A percentile compares a stretch with the other conserved stretches of the same genome.
Conservation (phyloP, 331 rosid species). For the Acacia pycnantha region DNA sequence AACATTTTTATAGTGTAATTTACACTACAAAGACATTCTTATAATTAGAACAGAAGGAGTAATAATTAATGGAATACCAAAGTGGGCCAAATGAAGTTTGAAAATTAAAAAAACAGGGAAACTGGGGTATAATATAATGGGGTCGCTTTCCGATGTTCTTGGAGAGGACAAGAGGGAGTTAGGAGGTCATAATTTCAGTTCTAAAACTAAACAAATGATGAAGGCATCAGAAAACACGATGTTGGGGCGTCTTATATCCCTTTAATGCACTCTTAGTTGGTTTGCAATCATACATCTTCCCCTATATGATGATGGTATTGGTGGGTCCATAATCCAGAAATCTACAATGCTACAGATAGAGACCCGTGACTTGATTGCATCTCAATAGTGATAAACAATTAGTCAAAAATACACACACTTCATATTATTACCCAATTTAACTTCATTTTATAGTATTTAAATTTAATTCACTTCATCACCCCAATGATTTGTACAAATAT, state of each 20-base stretch:
- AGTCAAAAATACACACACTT: too few relatives aligned
- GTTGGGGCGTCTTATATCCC: background rate
- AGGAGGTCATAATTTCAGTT: background rate
- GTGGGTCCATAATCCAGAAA: background rate
- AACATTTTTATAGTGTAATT: too few relatives aligned
- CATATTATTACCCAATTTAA: background rate
- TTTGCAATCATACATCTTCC: background rate
- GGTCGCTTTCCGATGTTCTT: background rate
- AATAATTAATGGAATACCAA: background rate
- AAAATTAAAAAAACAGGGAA: background rate
- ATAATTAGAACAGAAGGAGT: too few relatives aligned
- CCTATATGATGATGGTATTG: background rate
- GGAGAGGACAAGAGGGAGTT: background rate
- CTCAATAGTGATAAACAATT: too few relatives aligned
- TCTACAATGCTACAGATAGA: background rate
- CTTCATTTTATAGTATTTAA: too few relatives aligned
- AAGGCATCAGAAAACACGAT: background rate
- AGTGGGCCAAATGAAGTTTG: background rate
- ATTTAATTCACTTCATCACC: too few relatives aligned
- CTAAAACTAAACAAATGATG: background rate
- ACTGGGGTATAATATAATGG: background rate
- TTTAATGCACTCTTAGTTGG: background rate
- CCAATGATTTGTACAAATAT: too few relatives aligned
- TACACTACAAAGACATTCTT: too few relatives aligned
- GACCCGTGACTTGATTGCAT: background rate